A percentile compares a stretch with the other conserved stretches of the same genome.
Conservation (phyloP, 257 asterid genomes). For the Solanum virginianum region DNA sequence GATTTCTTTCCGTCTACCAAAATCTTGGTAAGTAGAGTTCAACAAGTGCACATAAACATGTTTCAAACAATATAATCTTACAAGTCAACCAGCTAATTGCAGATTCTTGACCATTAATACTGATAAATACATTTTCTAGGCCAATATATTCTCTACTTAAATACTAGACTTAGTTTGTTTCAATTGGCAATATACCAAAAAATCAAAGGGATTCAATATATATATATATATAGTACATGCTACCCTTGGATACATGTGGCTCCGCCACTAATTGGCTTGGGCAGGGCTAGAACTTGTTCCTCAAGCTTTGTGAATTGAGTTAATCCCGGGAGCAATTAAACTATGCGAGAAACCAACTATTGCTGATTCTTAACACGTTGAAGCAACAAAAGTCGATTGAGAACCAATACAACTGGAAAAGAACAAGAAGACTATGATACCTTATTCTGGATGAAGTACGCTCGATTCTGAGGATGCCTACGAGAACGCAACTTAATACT, state of each 20-base stretch:
- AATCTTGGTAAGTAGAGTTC: not conserved
- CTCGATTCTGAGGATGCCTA: constrained; percentile 23
- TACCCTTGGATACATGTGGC: not conserved
- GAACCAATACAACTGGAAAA: not conserved
- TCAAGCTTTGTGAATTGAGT: not conserved
- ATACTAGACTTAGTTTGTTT: not conserved
- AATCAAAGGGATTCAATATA: not conserved
- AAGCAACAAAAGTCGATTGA: not conserved
- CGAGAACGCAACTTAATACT: constrained; percentile 21
- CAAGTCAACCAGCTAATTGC: not conserved
- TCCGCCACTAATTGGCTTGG: not conserved
- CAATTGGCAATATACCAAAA: not conserved
- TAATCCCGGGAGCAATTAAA: not conserved
- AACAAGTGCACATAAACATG: not conserved
- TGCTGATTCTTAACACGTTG: not conserved
- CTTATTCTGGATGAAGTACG: constrained; percentile 30
- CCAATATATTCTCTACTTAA: not conserved
- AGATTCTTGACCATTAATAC: not conserved
- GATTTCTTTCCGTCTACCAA: not conserved
- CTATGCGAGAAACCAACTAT: not conserved
- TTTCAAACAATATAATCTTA: not conserved
- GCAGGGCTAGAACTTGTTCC: not conserved
- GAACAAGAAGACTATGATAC: constrained; percentile 10
- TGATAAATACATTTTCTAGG: not conserved
- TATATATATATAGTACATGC: not conserved